These are phyloP conservation scores for Obba rivulosa DNA, from an alignment of 768 basidiomycete species.

Conservation along the genomic window DNA sequence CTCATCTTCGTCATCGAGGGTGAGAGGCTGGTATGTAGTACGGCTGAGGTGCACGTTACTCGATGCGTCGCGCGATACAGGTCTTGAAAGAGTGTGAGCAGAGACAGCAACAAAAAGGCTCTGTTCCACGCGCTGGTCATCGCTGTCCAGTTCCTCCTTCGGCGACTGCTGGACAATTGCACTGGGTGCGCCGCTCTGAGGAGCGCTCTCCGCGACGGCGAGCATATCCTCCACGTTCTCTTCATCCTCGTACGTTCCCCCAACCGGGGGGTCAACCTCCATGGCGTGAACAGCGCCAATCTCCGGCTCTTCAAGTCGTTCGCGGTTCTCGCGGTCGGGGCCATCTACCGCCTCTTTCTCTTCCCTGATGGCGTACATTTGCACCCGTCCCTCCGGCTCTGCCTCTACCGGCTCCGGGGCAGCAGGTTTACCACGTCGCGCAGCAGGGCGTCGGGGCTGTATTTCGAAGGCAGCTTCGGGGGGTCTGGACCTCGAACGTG, in stretches of 20 bases:
- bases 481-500: no score
- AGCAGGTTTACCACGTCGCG: not conserved
- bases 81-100: not conserved
- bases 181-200: not conserved
- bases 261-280: not conserved
- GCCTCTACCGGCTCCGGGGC: not conserved
- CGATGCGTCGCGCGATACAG: not conserved
- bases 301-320: not conserved
- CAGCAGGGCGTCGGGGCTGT: no score
- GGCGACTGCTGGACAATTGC: not conserved
- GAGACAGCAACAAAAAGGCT: not conserved
- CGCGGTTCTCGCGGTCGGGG: not conserved
- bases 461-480: no score
- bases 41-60: not conserved
- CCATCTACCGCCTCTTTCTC: not conserved
- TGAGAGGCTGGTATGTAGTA: not conserved
- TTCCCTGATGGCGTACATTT: not conserved
- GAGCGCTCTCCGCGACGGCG: not conserved
- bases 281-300: not conserved
- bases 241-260: slow-evolving; percentile 8
- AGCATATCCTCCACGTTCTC: slow-evolving; percentile 9
- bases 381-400: not conserved
- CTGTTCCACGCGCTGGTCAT: slow-evolving; percentile 9
- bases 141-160: slow-evolving; percentile 12
- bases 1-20: not conserved